A percentile compares a stretch with the other conserved stretches of the same genome.
These are phyloP conservation scores for Dictyostelium capitatum DNA, from an alignment of 78 protist genomes.

Conservation along the genomic window DNA sequence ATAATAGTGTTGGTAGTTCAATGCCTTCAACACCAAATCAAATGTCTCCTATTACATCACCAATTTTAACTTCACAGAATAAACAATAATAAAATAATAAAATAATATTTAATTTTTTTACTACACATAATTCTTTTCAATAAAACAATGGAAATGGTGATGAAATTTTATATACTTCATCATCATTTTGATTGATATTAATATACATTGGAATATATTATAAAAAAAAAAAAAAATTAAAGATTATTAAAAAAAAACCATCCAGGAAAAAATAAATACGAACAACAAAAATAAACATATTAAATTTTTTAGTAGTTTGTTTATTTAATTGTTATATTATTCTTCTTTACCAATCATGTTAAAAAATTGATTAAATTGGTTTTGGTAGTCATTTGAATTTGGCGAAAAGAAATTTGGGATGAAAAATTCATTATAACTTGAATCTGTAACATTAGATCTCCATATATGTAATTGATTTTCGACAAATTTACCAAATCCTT, in stretches of 20 bases:
- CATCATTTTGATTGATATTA: too few species aligned
- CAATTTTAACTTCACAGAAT: constrained; percentile 6
- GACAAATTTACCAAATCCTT: background rate
- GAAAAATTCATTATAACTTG: background rate
- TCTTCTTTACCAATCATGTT: constrained; percentile 18
- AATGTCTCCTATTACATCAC: constrained; percentile 1
- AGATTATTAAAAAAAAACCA: too few species aligned
- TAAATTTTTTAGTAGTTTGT: background rate
- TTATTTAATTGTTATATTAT: background rate
- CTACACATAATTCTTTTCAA: too few species aligned
- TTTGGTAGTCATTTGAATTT: constrained; percentile 5
- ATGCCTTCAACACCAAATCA: constrained; percentile 19
- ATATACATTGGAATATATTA: too few species aligned
- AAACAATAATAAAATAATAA: background rate
- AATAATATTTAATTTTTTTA: background rate
- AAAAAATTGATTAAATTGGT: background rate
- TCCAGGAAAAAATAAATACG: background rate
- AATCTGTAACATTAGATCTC: background rate
- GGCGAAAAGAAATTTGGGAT: background rate
- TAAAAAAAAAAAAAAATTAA: background rate
- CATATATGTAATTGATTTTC: constrained; percentile 3
- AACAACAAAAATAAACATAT: too few species aligned
- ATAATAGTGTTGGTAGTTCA: background rate
- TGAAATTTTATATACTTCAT: too few species aligned
- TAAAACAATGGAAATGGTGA: too few species aligned